A percentile compares a stretch with the other conserved stretches of the same genome.
These are phyloP conservation scores for Leishmania tarentolae DNA, from an alignment of 208 protist genomes.

Conservation along the genomic window DNA sequence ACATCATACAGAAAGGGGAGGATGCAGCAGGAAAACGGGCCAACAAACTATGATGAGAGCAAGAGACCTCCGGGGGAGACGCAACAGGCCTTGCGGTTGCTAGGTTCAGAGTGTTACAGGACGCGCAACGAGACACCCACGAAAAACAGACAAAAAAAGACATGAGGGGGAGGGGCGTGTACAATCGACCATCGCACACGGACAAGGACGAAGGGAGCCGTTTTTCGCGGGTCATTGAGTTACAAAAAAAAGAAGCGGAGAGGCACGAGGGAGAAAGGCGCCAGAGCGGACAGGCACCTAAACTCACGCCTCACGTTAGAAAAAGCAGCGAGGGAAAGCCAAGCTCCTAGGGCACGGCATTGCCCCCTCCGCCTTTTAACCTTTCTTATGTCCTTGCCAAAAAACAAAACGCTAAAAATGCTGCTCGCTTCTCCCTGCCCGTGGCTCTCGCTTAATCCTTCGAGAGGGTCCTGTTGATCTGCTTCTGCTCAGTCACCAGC, in stretches of 20 bases:
- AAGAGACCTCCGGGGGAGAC: neutral
- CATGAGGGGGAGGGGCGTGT: neutral
- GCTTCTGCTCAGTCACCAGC: conserved; percentile 35
- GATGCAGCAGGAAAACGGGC: neutral
- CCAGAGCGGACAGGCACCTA: neutral
- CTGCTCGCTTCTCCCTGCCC: neutral
- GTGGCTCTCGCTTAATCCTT: neutral
- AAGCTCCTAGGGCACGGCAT: neutral
- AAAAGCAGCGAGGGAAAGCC: neutral
- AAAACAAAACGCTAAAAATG: neutral
- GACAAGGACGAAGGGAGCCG: neutral
- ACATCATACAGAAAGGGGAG: neutral
- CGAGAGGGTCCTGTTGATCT: conserved; percentile 2
- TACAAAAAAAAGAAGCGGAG: neutral
- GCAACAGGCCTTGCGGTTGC: neutral
- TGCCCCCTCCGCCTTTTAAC: neutral
- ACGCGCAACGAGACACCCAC: neutral
- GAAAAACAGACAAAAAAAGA: neutral
- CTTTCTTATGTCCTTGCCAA: neutral
- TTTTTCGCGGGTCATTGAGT: neutral
- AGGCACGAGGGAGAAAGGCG: neutral
- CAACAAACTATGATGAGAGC: neutral
- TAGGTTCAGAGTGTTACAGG: neutral
- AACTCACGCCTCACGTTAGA: neutral
- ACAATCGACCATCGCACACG: neutral